Evolutionary conservation across 2,329 filamentous ascomycete species (phyloP).

Genomic region (Fusarium verrucosum): DNA sequence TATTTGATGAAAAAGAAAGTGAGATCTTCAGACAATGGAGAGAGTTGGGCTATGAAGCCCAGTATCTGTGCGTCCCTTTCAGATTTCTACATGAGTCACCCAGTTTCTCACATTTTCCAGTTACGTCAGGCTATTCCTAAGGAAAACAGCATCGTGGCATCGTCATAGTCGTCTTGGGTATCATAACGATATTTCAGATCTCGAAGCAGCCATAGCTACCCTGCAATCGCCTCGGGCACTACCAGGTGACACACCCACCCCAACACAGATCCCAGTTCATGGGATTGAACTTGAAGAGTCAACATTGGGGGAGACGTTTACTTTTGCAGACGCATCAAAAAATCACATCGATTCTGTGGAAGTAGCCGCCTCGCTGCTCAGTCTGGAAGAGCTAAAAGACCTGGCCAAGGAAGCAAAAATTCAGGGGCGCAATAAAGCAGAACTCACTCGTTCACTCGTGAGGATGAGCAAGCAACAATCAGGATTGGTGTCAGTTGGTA

Average conservation of each 20-base stretch:
- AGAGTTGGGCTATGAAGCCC: constrained; percentile 79
- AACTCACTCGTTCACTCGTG: constrained; percentile 78
- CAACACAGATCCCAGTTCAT: constrained; percentile 32
- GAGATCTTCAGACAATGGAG: constrained; percentile 81
- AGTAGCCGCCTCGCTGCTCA: constrained; percentile 82
- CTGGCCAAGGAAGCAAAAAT: constrained; percentile 88
- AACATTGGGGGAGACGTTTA: constrained; percentile 67
- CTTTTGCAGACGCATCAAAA: constrained; percentile 82
- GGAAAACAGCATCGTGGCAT: constrained; percentile 93
- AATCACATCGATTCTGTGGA: constrained; percentile 79
- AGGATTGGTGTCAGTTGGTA: constrained; percentile 74
- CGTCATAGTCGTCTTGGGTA: constrained; percentile 81
- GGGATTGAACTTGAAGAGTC: constrained; percentile 54
- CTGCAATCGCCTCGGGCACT: constrained; percentile 69
- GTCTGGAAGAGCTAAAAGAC: constrained; percentile 86
- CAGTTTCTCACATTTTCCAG: constrained; percentile 54
- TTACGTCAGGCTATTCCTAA: constrained; percentile 90
- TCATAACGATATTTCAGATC: constrained; percentile 81
- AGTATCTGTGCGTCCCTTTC: constrained; percentile 76
- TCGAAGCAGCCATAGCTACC: constrained; percentile 69
- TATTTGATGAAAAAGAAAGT: constrained; percentile 84
- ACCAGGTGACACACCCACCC: constrained; percentile 51
- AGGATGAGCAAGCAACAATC: constrained; percentile 77
- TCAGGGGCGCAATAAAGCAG: constrained; percentile 86
- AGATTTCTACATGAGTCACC: not conserved